phyloP scores from a whole-genome alignment of 345 rosid genomes.

The Carallia pectinifolia region DNA sequence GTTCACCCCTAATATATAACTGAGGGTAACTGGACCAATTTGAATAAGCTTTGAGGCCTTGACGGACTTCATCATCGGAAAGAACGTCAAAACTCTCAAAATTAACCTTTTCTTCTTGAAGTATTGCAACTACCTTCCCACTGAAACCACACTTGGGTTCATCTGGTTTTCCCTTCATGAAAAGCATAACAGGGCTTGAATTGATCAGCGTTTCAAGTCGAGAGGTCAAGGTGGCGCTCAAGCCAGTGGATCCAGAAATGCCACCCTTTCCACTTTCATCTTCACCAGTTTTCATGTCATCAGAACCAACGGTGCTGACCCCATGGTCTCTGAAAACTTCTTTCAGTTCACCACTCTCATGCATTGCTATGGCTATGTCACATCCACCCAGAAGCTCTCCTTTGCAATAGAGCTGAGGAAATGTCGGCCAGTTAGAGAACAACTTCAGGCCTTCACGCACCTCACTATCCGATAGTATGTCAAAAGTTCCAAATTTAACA shows the following conservation, averaged over 20 bases:
- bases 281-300: conserved; percentile 12
- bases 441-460: conserved; percentile 94
- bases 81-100: conserved; percentile 82
- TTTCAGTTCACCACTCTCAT: conserved; percentile 79
- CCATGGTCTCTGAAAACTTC: conserved; percentile 71
- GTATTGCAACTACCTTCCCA: conserved; percentile 83
- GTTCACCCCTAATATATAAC: conserved; percentile 73
- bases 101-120: conserved; percentile 61
- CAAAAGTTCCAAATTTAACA: conserved; percentile 79
- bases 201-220: conserved; percentile 60
- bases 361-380: conserved; percentile 89
- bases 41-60: conserved; percentile 85
- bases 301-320: conserved; percentile 30
- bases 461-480: conserved; percentile 67
- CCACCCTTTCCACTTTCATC: conserved; percentile 49
- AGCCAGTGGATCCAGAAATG: conserved; percentile 48
- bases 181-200: conserved; percentile 73
- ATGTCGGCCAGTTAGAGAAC: conserved; percentile 99
- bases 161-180: conserved; percentile 92
- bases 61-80: conserved; percentile 78
- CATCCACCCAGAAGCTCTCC: conserved; percentile 97
- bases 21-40: conserved; percentile 99
- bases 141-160: conserved; percentile 95
- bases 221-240: conserved; percentile 51
- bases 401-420: conserved; percentile 90